phyloP scores from a whole-genome alignment of 2,329 filamentous ascomycete genomes.

The Ascocoryne sarcoides region DNA sequence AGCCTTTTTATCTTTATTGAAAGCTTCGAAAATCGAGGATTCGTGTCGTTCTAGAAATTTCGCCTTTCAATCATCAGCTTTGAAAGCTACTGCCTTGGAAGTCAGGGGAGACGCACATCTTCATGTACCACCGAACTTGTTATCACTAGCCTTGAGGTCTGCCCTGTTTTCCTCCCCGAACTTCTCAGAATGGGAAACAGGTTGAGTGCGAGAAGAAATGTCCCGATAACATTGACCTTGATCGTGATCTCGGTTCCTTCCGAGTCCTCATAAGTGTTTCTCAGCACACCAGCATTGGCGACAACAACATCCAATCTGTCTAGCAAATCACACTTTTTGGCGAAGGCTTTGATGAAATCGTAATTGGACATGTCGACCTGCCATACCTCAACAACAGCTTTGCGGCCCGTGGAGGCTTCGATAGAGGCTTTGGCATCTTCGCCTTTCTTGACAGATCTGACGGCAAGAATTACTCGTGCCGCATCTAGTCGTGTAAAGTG shows the following conservation, averaged over 20 bases:
- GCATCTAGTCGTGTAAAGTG: conserved; percentile 27
- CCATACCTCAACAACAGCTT: conserved; percentile 13
- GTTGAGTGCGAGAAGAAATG: conserved; percentile 22
- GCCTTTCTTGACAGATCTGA: conserved; percentile 31
- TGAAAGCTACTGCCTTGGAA: neutral
- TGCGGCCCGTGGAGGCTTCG: conserved; percentile 11
- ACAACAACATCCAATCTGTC: conserved; percentile 36
- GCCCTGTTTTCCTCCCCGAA: conserved; percentile 12
- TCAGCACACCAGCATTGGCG: conserved; percentile 26
- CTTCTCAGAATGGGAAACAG: conserved; percentile 22
- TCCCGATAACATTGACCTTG: conserved; percentile 24
- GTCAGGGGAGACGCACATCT: conserved; percentile 27
- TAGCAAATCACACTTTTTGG: conserved; percentile 23
- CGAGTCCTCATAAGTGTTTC: neutral
- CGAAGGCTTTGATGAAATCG: conserved; percentile 13
- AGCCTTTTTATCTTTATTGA: conserved; percentile 6
- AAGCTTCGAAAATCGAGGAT: conserved; percentile 11
- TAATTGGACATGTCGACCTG: conserved; percentile 12
- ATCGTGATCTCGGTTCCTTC: conserved; percentile 20
- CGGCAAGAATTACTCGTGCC: conserved; percentile 33
- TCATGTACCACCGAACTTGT: conserved; percentile 31
- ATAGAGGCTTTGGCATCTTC: conserved; percentile 27
- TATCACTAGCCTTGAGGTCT: conserved; percentile 16
- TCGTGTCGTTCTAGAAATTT: conserved; percentile 20
- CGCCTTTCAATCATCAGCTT: neutral